Evolutionary conservation across 2,329 filamentous ascomycete species (phyloP), one percentile per base, ranked within the genome.

Genomic region (Graphiopsis chlorocephala): DNA sequence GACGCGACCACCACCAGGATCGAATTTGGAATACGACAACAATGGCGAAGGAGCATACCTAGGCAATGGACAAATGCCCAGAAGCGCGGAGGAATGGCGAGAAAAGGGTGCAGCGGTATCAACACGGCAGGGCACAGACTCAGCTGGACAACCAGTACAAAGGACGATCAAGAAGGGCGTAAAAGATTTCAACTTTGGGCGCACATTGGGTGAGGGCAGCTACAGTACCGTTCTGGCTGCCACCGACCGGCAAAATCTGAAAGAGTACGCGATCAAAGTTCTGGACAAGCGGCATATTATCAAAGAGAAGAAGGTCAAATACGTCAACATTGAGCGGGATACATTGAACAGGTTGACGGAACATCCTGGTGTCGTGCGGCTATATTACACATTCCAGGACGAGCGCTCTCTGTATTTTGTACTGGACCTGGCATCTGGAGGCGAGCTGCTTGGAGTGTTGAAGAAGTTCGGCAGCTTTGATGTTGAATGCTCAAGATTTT

Each of bases 251-350:
- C 92, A 97, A 77, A 97, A 92, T 1, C 81, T 96, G 65, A 96
- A 96, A 73, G 94, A 99, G 77, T 98, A 98, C 75, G 95, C 95
- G 28, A 93, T 99, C 80, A 99, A 99, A 78, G 94, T 99, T 17
- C 86, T 99, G 55, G 95, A 99, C 79, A 99, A 99, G 80, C 88
- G 93, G 73, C 95, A 99, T 78, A 99, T 99, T 74, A 99, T 99
- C 83, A 99, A 98, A 79, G 95, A 99, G 80, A 98, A 97, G 79
- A 99, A 99, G 84, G 96, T 99, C 74, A 99, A 99, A 83, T 99
- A 99, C 75, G 95, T 99, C 78, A 99, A 98, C 79, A 99, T 99
- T 72, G 95, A 99, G 79, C 97, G 97, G 81, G 94, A 99, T 79
- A 98, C 95, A 0, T 83, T 99, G 64, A 99, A 99, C 75, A 89